phyloP scores from a whole-genome alignment of 1,284 basidiomycete genomes.

The Puccinia novopanici region DNA sequence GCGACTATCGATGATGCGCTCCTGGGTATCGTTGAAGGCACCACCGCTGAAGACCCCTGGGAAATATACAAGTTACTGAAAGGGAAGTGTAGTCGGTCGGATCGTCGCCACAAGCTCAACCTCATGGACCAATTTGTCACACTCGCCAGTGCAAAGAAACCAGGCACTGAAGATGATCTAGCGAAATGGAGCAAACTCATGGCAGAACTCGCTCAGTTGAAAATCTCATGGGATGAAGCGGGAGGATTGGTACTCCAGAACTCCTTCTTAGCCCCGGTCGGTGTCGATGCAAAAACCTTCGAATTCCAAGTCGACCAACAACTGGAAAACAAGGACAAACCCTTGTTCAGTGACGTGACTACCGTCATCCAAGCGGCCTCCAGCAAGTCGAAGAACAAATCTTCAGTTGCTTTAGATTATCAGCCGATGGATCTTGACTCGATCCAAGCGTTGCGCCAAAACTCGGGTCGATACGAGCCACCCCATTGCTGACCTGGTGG shows the following conservation, averaged over 20 bases:
- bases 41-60: not conserved
- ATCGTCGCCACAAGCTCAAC: not conserved
- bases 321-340: not conserved
- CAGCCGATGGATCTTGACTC: not conserved
- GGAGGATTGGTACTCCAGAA: not conserved
- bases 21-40: not conserved
- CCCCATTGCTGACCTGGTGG: too few relatives aligned
- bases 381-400: not conserved
- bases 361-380: not conserved
- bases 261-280: not conserved
- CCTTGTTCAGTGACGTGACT: not conserved
- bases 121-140: not conserved
- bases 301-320: conserved; percentile 6
- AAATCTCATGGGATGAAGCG: not conserved
- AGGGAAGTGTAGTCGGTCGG: not conserved
- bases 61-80: not conserved
- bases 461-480: too few relatives aligned
- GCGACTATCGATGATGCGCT: not conserved
- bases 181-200: not conserved
- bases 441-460: not conserved
- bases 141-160: not conserved
- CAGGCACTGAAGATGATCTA: not conserved
- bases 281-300: conserved; percentile 11
- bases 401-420: not conserved
- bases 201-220: not conserved